Evolutionary conservation across 78 protist genomes (phyloP).

Genomic region (Dictyostelium intermedium): DNA sequence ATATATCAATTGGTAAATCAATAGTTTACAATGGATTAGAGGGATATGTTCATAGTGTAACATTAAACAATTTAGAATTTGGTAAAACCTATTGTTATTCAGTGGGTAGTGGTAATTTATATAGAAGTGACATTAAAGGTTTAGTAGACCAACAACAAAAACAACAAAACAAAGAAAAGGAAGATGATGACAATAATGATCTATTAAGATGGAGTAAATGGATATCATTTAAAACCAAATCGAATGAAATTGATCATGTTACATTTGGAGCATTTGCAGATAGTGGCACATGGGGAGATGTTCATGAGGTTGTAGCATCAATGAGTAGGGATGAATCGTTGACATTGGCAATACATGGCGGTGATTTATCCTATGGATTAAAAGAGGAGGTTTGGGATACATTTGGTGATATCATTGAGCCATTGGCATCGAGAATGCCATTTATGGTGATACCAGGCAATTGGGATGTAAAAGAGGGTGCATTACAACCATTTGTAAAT

Average conservation of each 20-base stretch:
- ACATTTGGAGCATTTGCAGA: constrained; percentile 61
- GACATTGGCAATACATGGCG: constrained; percentile 20
- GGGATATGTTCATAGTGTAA: constrained; percentile 44
- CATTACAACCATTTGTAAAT: constrained; percentile 17
- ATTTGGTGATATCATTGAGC: constrained; percentile 50
- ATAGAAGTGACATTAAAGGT: background rate
- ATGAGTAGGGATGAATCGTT: background rate
- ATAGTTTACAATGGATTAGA: constrained; percentile 9
- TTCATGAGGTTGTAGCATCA: background rate
- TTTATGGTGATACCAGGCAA: constrained; percentile 63
- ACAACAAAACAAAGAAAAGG: background rate
- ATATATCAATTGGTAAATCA: constrained; percentile 22
- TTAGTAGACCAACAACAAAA: background rate
- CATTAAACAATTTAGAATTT: background rate
- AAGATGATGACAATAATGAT: too few species aligned
- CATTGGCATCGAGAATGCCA: constrained; percentile 1
- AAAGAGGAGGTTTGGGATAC: constrained; percentile 37
- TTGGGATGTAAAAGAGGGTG: constrained; percentile 67
- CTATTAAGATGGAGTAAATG: constrained; percentile 46
- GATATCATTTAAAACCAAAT: constrained; percentile 12
- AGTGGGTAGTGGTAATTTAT: constrained; percentile 32
- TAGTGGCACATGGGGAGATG: constrained; percentile 41
- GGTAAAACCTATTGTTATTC: constrained; percentile 37
- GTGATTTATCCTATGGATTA: constrained; percentile 61
- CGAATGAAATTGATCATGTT: background rate